Conservation (phyloP, 192 early-diverging fungal species). For the Pilaira anomala region DNA sequence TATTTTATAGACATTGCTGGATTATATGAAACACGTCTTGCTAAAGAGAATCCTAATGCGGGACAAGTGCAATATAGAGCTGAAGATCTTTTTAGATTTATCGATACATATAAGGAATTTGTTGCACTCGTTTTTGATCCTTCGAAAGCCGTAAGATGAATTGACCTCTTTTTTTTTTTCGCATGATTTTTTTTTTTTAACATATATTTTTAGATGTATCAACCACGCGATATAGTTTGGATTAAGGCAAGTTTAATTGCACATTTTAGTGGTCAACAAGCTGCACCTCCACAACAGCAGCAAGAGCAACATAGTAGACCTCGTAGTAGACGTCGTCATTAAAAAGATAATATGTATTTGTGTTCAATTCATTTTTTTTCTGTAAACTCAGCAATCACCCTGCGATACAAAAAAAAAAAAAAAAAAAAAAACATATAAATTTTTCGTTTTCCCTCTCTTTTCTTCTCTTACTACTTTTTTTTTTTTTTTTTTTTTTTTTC, state of each 20-base stretch:
- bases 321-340: constrained; percentile 4
- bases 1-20: constrained; percentile 19
- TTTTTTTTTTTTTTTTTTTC: background rate
- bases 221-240: constrained; percentile 31
- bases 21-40: constrained; percentile 21
- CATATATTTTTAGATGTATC: constrained; percentile 12
- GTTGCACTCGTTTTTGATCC: constrained; percentile 27
- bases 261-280: constrained; percentile 24
- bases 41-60: constrained; percentile 21
- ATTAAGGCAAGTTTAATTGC: constrained; percentile 22
- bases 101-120: constrained; percentile 33
- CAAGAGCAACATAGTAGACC: background rate
- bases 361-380: too few species aligned
- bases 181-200: background rate
- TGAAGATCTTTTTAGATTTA: constrained; percentile 28
- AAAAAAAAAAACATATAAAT: too few species aligned
- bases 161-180: background rate
- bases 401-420: too few species aligned
- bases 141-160: constrained; percentile 13
- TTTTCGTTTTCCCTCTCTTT: too few species aligned
- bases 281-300: background rate
- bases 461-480: too few species aligned
- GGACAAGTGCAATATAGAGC: constrained; percentile 30
- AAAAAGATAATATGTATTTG: background rate
- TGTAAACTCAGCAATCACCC: too few species aligned